phyloP scores from a whole-genome alignment of 1,284 basidiomycete species.

The Crocinoboletus sp. region DNA sequence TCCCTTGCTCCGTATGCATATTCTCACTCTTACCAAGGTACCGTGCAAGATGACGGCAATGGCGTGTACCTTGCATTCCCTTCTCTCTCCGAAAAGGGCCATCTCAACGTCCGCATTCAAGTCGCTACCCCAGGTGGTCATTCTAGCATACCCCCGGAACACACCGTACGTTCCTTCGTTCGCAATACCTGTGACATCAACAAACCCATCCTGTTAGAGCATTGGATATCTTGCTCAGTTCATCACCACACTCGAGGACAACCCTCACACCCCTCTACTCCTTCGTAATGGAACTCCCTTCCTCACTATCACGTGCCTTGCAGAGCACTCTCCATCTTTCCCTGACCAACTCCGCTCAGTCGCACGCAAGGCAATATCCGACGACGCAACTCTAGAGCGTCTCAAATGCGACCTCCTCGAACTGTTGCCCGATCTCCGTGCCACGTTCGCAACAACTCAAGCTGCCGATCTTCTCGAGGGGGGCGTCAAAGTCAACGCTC shows the following conservation, averaged over 20 bases:
- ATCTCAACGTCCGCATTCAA: constrained; percentile 51
- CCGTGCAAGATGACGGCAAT: neutral
- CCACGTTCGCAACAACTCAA: constrained; percentile 60
- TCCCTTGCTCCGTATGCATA: neutral
- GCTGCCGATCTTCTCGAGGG: constrained; percentile 58
- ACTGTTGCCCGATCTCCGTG: constrained; percentile 34
- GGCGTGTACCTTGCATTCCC: constrained; percentile 42
- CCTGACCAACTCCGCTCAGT: constrained; percentile 30
- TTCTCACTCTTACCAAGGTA: neutral
- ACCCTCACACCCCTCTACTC: constrained; percentile 44
- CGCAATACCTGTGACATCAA: neutral
- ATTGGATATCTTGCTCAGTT: constrained; percentile 61
- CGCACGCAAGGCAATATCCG: constrained; percentile 2
- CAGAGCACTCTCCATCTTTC: constrained; percentile 45
- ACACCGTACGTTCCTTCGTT: constrained; percentile 38
- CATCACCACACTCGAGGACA: constrained; percentile 50
- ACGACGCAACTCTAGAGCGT: constrained; percentile 32
- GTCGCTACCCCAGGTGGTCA: constrained; percentile 63
- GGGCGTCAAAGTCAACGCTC: constrained; percentile 52
- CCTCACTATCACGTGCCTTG: constrained; percentile 39
- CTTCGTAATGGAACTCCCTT: constrained; percentile 23
- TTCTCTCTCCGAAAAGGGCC: constrained; percentile 69
- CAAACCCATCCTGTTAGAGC: constrained; percentile 31
- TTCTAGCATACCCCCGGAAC: constrained; percentile 59
- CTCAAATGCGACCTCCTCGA: constrained; percentile 39